Conservation (phyloP, 169 alveolate species). For the Plasmodium adleri region DNA sequence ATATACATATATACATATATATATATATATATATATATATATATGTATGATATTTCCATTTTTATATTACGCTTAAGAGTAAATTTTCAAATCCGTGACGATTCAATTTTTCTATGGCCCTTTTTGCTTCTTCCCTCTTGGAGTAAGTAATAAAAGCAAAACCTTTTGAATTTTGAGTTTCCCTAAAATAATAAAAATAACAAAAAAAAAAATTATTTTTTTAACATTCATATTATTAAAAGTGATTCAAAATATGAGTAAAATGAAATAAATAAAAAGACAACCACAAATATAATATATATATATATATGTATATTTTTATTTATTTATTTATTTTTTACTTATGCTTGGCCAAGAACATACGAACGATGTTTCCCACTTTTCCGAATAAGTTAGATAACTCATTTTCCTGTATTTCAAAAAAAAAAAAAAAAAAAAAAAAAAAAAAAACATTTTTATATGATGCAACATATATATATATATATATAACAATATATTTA, state of each 20-base stretch:
- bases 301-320: background rate
- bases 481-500: background rate
- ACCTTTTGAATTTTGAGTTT: constrained; percentile 91
- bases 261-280: background rate
- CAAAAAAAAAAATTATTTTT: background rate
- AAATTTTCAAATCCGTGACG: constrained; percentile 92
- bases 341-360: constrained; percentile 92
- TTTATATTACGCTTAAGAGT: constrained; percentile 86
- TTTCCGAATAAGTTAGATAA: constrained; percentile 88
- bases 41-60: background rate
- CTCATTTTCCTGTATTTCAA: constrained; percentile 85
- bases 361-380: constrained; percentile 89
- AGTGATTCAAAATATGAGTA: background rate
- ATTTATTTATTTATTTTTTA: constrained; percentile 1
- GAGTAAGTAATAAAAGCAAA: constrained; percentile 92
- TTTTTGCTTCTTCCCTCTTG: constrained; percentile 90
- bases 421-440: background rate
- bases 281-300: background rate
- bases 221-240: background rate
- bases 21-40: background rate
- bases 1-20: background rate
- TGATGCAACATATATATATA: background rate
- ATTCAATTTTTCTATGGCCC: constrained; percentile 90
- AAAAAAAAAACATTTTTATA: constrained; percentile 6
- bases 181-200: constrained; percentile 78